A percentile compares a stretch with the other conserved stretches of the same genome.
Evolutionary conservation across 257 asterid species (phyloP).

Genomic region (Solanum etuberosum): DNA sequence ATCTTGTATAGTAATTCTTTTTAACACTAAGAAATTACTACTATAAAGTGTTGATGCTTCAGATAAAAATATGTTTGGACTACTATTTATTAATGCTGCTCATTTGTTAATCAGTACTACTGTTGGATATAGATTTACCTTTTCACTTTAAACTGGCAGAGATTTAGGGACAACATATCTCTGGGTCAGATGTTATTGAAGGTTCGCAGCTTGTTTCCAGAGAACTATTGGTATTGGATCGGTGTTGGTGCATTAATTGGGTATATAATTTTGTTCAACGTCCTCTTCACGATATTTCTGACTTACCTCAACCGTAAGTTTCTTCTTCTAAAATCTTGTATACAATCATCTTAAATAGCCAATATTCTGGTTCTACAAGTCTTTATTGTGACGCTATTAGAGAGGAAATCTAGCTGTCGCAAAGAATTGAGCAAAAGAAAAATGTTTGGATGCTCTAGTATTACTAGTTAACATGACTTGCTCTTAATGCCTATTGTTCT

Average conservation of each 20-base stretch:
- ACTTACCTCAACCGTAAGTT: slow-evolving; percentile 73
- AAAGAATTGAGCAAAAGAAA: neutral
- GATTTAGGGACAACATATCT: slow-evolving; percentile 9
- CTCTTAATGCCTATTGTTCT: neutral
- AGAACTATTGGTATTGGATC: slow-evolving; percentile 40
- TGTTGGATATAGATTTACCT: neutral
- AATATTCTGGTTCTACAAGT: neutral
- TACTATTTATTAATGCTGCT: neutral
- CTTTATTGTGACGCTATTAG: neutral
- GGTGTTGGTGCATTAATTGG: slow-evolving; percentile 34
- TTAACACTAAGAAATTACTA: neutral
- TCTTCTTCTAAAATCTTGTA: slow-evolving; percentile 2
- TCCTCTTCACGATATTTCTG: slow-evolving; percentile 20
- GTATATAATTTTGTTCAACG: slow-evolving; percentile 17
- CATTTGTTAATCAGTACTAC: neutral
- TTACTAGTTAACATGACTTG: neutral
- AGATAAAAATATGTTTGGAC: neutral
- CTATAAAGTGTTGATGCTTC: neutral
- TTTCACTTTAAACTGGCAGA: slow-evolving; percentile 4
- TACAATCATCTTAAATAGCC: neutral
- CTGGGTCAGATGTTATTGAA: slow-evolving; percentile 20
- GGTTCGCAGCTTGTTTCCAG: slow-evolving; percentile 24
- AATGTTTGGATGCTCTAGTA: neutral
- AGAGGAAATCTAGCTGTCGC: neutral
- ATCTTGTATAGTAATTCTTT: neutral